Evolutionary conservation across 2,329 filamentous ascomycete genomes (phyloP).

Genomic region (Scortechinia acanthostroma): DNA sequence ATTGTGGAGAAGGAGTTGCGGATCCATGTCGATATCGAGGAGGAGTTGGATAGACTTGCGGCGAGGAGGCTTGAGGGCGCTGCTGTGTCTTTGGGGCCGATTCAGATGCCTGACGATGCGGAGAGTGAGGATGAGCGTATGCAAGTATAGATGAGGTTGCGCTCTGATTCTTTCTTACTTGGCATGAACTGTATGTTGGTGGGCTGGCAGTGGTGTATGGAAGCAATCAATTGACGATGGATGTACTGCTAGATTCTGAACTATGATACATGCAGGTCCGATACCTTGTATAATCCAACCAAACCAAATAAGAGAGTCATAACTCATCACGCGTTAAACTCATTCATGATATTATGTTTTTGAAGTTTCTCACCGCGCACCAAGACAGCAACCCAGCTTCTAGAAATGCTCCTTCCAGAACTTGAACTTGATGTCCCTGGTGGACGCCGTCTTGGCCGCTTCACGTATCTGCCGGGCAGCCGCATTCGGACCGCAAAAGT

Average conservation of each 20-base stretch:
- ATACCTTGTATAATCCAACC: not conserved
- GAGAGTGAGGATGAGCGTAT: not conserved
- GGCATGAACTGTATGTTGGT: too few species aligned
- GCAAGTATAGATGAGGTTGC: too few species aligned
- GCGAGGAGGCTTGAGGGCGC: not conserved
- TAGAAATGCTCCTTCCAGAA: conserved; percentile 98
- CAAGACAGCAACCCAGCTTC: conserved; percentile 4
- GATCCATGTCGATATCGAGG: conserved; percentile 32
- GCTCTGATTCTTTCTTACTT: not conserved
- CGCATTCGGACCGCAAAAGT: conserved; percentile 87
- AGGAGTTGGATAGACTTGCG: not conserved
- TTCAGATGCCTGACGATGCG: not conserved
- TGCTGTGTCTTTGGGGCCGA: too few species aligned
- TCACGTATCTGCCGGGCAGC: conserved; percentile 77
- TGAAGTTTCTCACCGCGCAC: not conserved
- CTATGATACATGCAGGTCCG: not conserved
- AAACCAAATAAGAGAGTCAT: not conserved
- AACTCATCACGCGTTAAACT: too few species aligned
- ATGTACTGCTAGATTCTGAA: not conserved
- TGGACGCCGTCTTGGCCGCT: conserved; percentile 68
- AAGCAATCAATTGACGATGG: too few species aligned
- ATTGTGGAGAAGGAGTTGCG: conserved; percentile 39
- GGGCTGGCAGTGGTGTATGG: too few species aligned
- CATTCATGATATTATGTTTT: too few species aligned
- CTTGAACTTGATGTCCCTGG: conserved; percentile 78